Conservation (phyloP, 2,329 filamentous ascomycete species). For the Botrytis tulipae region DNA sequence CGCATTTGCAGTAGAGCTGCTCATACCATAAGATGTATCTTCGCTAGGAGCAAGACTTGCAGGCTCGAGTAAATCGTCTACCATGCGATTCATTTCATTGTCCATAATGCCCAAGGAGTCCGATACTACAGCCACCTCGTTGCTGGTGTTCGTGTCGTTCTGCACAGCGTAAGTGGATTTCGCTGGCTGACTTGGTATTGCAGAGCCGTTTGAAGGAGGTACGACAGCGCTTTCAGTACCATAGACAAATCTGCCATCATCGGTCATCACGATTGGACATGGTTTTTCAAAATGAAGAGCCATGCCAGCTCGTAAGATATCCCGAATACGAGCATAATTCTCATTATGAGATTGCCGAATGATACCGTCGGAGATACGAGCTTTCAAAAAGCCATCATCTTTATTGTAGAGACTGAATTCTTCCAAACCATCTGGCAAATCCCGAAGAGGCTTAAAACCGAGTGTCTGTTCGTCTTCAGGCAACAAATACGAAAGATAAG, state of each 20-base stretch:
- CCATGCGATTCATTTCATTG: constrained; percentile 55
- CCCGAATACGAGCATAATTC: constrained; percentile 64
- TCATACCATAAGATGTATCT: constrained; percentile 56
- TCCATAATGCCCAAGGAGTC: constrained; percentile 40
- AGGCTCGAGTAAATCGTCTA: constrained; percentile 51
- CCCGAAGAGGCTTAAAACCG: constrained; percentile 59
- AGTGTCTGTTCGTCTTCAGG: constrained; percentile 67
- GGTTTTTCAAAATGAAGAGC: constrained; percentile 51
- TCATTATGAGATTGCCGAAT: constrained; percentile 59
- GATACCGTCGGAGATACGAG: constrained; percentile 47
- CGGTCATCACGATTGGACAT: constrained; percentile 43
- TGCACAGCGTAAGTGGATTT: neutral
- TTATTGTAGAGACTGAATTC: constrained; percentile 47
- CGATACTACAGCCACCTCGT: neutral
- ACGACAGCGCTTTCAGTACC: constrained; percentile 22
- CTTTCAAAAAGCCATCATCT: constrained; percentile 46
- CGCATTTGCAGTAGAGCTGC: constrained; percentile 51
- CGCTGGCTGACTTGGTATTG: neutral
- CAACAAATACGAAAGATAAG: constrained; percentile 59
- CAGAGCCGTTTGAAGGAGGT: neutral
- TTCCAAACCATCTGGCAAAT: constrained; percentile 46
- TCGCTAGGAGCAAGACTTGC: constrained; percentile 38
- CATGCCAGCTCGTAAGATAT: constrained; percentile 61
- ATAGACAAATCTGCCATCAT: constrained; percentile 49
- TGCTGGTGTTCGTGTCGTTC: neutral